phyloP scores from a whole-genome alignment of 1,139 yeast species.

The Kodamaea alishanica region DNA sequence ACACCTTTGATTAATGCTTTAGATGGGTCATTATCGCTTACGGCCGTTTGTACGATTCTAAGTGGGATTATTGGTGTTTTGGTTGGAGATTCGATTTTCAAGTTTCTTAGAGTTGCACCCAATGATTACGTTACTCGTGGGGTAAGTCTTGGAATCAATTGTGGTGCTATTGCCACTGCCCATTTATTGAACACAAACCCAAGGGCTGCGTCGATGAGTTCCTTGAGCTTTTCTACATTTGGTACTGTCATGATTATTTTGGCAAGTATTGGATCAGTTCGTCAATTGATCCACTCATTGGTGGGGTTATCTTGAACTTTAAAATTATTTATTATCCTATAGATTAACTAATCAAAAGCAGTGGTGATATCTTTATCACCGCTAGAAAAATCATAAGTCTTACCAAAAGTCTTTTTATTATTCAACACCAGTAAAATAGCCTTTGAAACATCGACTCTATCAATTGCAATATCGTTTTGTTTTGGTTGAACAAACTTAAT shows the following conservation, averaged over 20 bases:
- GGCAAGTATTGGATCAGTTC: slow-evolving; percentile 50
- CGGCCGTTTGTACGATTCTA: slow-evolving; percentile 76
- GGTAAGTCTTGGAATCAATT: slow-evolving; percentile 68
- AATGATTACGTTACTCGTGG: slow-evolving; percentile 76
- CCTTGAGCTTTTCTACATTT: slow-evolving; percentile 65
- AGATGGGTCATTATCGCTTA: slow-evolving; percentile 66
- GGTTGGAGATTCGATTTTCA: slow-evolving; percentile 51
- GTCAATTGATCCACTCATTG: slow-evolving; percentile 26
- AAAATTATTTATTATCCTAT: too few species aligned
- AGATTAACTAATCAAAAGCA: too few species aligned
- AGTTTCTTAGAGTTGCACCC: slow-evolving; percentile 48
- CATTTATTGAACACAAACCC: slow-evolving; percentile 67
- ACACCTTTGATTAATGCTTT: slow-evolving; percentile 65
- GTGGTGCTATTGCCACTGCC: slow-evolving; percentile 83
- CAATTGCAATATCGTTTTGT: slow-evolving; percentile 18
- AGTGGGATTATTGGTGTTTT: slow-evolving; percentile 77
- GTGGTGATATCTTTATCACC: slow-evolving; percentile 14
- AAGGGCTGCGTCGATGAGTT: slow-evolving; percentile 76
- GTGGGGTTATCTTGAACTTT: too few species aligned
- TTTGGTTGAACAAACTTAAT: slow-evolving; percentile 18
- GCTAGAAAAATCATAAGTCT: slow-evolving; percentile 23
- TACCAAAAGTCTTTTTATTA: slow-evolving; percentile 24
- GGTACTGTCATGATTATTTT: slow-evolving; percentile 72
- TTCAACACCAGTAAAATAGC: slow-evolving; percentile 22
- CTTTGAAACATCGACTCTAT: slow-evolving; percentile 32